phyloP scores from a whole-genome alignment of 345 rosid genomes.

The Brassica carinata region DNA sequence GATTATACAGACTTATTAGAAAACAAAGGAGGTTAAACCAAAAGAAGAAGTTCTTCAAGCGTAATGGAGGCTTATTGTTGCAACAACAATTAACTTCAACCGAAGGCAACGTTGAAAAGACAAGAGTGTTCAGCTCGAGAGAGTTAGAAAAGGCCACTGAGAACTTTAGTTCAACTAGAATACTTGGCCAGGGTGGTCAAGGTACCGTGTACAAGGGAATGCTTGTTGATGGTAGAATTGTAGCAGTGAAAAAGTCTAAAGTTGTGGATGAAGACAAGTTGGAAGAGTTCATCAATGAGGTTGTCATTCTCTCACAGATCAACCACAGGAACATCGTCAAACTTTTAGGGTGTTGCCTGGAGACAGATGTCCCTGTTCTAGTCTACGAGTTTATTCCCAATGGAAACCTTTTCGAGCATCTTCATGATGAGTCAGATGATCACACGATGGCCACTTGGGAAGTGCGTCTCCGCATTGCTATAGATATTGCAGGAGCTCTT shows the following conservation, averaged over 20 bases:
- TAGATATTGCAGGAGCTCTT: conserved; percentile 45
- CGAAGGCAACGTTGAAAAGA: conserved; percentile 8
- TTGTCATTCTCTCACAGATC: conserved; percentile 48
- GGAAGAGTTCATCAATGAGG: conserved; percentile 53
- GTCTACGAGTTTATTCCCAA: conserved; percentile 43
- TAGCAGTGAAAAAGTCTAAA: conserved; percentile 52
- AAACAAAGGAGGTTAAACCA: neutral
- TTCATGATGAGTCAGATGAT: conserved; percentile 33
- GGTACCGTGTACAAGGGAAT: conserved; percentile 51
- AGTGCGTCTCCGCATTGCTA: conserved; percentile 42
- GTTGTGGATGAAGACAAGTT: conserved; percentile 42
- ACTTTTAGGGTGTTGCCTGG: conserved; percentile 51
- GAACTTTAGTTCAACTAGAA: conserved; percentile 31
- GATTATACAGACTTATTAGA: conserved; percentile 12
- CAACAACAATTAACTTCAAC: conserved; percentile 37
- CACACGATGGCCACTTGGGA: conserved; percentile 37
- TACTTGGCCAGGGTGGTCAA: conserved; percentile 49
- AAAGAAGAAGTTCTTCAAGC: conserved; percentile 32
- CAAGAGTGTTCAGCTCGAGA: conserved; percentile 38
- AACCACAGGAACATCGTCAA: conserved; percentile 49
- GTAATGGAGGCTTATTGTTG: conserved; percentile 37
- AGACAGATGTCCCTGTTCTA: conserved; percentile 35
- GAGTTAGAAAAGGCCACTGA: conserved; percentile 38
- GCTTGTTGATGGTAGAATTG: conserved; percentile 28
- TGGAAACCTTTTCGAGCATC: conserved; percentile 40